Evolutionary conservation across 495 filamentous ascomycete species (phyloP), one percentile per base, ranked within the genome.

Genomic region (Neurospora sp.): DNA sequence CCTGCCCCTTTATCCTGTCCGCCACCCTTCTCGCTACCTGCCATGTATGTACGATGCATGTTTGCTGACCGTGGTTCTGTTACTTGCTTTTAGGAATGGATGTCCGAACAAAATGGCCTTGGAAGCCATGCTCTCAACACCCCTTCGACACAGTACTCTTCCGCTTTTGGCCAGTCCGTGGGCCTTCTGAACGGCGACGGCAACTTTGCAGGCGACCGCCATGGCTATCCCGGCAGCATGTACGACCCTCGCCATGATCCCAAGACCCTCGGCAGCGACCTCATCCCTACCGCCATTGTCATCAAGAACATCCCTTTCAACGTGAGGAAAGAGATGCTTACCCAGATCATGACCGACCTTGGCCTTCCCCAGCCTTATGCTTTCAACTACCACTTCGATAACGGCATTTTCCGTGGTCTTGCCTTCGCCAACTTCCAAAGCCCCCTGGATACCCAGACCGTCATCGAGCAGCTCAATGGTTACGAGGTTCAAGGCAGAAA

Each of bases 231-330:
- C 4, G 73, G 75, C 72, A 76, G 70, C 74, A 76, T 83, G 72
- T 80, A 80, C 77, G 79, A 81, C 39, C 74, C 77, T 69, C 81
- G 79, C 70, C 79, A 80, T 70, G 79, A 81, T 39, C 14, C 79
- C 71, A 81, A 81, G 73, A 41, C 77, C 11, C 74, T 84, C 42
- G 80, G 82, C 23, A 83, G 77, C 72, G 94, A 98, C 83, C 87
- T 99, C 74, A 99, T 99, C 74, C 96, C 96, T 18, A 99, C 96
- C 3, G 96, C 96, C 41, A 98, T 99, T 75, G 96, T 99, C 70
- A 98, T 99, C 85, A 99, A 99, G 85, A 99, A 99, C 78, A 99
- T 99, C 69, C 96, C 96, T 3, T 99, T 99, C 80, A 96, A 96
- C 62, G 94, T 98, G 59, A 94, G 97, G 83, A 98, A 98, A 84